Evolutionary conservation across 2,329 filamentous ascomycete genomes (phyloP), one percentile per base, ranked within the genome.

Genomic region (Pseudogymnoascus verrucosus): DNA sequence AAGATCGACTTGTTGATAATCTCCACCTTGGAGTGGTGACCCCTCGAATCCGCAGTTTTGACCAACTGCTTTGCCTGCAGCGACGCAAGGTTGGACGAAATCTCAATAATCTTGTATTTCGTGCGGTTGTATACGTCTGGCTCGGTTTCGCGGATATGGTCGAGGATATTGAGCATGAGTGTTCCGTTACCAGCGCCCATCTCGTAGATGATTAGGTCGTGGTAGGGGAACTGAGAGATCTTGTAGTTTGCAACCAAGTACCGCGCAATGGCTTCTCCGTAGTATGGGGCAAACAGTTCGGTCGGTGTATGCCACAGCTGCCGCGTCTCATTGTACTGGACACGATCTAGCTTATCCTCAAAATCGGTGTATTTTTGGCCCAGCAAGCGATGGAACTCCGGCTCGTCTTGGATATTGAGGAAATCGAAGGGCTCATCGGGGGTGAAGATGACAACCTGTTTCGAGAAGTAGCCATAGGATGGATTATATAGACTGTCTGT

Each of bases 261-360:
- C 19, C 93, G 88, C n/a, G 93, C 95, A 69, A 99, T 91, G 36
- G 95, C 91, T 80, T 99, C 93, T 73, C 93, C 96, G 75, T 99
- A 99, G 77, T 93, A 96, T 0, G 96, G 95, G 34, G 91, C 86
- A 78, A 99, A 99, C 19, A 99, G 85, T 78, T 99, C 95, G 0
- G 95, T 99, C 0, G 96, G 95, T 11, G 95, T 99, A 76, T 99
- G 96, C 95, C 95, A 99, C 54, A 99, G 82, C 78, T 99, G 95
- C 8, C 95, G 86, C 42, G 90, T 89, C 59, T 90, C 85, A 57
- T 84, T 84, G 61, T 77, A 77, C 21, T 88, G 80, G 64, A 84
- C 81, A 54, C 82, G 84, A 74, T 99, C 96, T 64, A 99, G 84
- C 21, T 80, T 79, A 73, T 98, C 91, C 76, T 99, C 95, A 72